phyloP scores from a whole-genome alignment of 106 monocot genomes.

The Dendrobium chrysotoxum region DNA sequence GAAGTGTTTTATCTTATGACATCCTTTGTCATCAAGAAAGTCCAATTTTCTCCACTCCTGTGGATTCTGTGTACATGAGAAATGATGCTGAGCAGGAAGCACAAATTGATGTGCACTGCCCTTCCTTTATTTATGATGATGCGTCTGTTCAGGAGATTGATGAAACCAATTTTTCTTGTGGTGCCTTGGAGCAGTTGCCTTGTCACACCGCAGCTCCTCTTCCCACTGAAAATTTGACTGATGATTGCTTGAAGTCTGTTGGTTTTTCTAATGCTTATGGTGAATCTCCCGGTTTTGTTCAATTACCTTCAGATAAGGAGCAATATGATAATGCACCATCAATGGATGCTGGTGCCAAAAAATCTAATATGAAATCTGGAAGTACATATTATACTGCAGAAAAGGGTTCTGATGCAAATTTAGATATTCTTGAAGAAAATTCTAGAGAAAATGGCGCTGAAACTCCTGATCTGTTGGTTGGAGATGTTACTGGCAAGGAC shows the following conservation, averaged over 20 bases:
- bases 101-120: constrained; percentile 8
- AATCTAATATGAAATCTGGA: constrained; percentile 1
- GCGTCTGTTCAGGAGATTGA: not conserved
- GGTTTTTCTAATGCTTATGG: not conserved
- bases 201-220: constrained; percentile 13
- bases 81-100: constrained; percentile 15
- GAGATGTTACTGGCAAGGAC: constrained; percentile 32
- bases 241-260: constrained; percentile 12
- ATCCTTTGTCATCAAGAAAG: constrained; percentile 94
- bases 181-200: constrained; percentile 4
- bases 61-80: constrained; percentile 30
- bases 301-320: constrained; percentile 3
- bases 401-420: constrained; percentile 12
- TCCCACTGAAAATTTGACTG: not conserved
- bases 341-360: not conserved
- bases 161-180: constrained; percentile 7
- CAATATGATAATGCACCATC: not conserved
- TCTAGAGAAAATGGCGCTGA: constrained; percentile 5
- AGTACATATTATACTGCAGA: constrained; percentile 15
- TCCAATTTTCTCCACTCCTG: constrained; percentile 19
- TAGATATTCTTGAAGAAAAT: constrained; percentile 1
- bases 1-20: constrained; percentile 97
- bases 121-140: not conserved
- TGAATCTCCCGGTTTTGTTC: constrained; percentile 2
- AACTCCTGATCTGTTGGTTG: constrained; percentile 4